These are phyloP conservation scores for Colletotrichum shisoi DNA, from an alignment of 2,329 filamentous ascomycete genomes.

Conservation along the genomic window DNA sequence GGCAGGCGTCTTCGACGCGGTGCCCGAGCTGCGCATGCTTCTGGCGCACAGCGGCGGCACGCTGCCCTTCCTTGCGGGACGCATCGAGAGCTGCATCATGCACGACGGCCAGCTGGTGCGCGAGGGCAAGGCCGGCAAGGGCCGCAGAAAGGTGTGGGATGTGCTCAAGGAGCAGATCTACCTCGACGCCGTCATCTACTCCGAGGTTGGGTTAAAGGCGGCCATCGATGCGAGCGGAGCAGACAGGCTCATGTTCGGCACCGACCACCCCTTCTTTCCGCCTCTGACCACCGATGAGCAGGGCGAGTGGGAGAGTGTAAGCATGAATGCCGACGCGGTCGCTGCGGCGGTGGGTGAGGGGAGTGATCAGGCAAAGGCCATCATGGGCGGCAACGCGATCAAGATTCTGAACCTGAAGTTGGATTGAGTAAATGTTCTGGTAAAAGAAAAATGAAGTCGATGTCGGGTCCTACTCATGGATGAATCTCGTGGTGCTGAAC, in stretches of 20 bases:
- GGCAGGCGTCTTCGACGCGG: constrained; percentile 82
- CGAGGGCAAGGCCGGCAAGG: constrained; percentile 62
- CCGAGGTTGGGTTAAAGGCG: constrained; percentile 74
- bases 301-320: constrained; percentile 75
- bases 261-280: constrained; percentile 87
- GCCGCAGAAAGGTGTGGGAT: constrained; percentile 63
- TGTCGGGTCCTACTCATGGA: not conserved
- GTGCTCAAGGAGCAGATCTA: constrained; percentile 77
- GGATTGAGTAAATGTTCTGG: constrained; percentile 7
- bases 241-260: constrained; percentile 80
- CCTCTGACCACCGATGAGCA: constrained; percentile 69
- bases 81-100: constrained; percentile 85
- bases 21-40: constrained; percentile 73
- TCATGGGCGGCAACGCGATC: constrained; percentile 68
- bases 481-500: not conserved
- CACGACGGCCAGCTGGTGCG: constrained; percentile 80
- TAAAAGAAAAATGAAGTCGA: not conserved
- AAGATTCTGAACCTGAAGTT: constrained; percentile 52
- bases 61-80: constrained; percentile 84
- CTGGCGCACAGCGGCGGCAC: constrained; percentile 90
- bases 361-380: constrained; percentile 56
- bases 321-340: constrained; percentile 61
- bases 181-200: constrained; percentile 87
- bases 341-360: constrained; percentile 58
- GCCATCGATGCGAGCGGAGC: constrained; percentile 70